phyloP scores from a whole-genome alignment of 768 basidiomycete species.

The Antrodiella citrinella region DNA sequence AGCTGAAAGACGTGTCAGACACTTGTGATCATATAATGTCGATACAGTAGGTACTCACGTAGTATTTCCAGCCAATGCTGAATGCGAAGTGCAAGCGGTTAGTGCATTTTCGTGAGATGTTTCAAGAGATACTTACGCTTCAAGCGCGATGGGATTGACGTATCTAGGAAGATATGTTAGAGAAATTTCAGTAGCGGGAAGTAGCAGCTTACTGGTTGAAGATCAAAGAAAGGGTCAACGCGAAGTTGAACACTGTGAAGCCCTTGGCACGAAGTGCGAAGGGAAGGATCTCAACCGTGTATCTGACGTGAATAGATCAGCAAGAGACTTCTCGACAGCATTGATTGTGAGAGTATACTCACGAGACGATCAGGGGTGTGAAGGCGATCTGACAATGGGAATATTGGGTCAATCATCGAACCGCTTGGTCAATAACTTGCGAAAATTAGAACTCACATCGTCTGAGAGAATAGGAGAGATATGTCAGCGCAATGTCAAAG shows the following conservation, averaged over 20 bases:
- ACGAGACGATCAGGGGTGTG: slow-evolving; percentile 33
- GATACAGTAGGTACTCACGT: slow-evolving; percentile 24
- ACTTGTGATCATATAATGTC: no score
- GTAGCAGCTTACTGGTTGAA: slow-evolving; percentile 34
- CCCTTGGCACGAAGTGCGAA: slow-evolving; percentile 43
- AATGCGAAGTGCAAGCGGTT: no score
- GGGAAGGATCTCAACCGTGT: slow-evolving; percentile 45
- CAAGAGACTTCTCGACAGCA: not conserved
- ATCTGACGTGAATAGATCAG: slow-evolving; percentile 11
- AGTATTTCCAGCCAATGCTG: slow-evolving; percentile 39
- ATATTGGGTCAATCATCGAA: not conserved
- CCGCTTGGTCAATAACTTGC: no score
- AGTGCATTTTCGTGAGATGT: no score
- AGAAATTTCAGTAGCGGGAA: not conserved
- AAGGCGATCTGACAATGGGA: slow-evolving; percentile 25
- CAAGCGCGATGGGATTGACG: slow-evolving; percentile 36
- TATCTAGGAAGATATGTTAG: slow-evolving; percentile 8
- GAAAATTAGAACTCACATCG: slow-evolving; percentile 24
- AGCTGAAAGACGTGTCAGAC: no score
- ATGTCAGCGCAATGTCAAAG: not conserved
- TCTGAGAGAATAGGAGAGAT: slow-evolving; percentile 11
- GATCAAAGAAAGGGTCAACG: slow-evolving; percentile 36
- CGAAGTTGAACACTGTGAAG: slow-evolving; percentile 37
- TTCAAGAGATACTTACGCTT: slow-evolving; percentile 10
- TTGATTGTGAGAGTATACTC: slow-evolving; percentile 8